Evolutionary conservation across 768 basidiomycete genomes (phyloP).

Genomic region (Lactifluus subvellereus): DNA sequence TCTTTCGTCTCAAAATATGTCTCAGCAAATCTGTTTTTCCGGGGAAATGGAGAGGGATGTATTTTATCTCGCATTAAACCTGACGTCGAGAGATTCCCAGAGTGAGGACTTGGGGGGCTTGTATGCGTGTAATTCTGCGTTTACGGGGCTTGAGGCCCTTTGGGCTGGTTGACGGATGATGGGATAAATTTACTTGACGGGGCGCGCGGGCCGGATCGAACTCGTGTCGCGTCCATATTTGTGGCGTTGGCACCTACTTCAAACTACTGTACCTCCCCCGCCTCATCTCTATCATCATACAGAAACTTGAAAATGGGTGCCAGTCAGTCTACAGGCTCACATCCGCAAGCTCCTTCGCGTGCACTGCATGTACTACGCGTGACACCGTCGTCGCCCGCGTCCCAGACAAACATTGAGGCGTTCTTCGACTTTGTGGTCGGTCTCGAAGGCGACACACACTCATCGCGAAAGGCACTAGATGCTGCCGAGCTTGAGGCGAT

Average conservation of each 20-base stretch:
- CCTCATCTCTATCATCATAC: not conserved
- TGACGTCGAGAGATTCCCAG: conserved; percentile 14
- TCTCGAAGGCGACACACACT: conserved; percentile 63
- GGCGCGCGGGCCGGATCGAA: not conserved
- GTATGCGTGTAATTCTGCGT: no score
- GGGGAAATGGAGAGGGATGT: conserved; percentile 11
- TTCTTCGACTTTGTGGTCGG: conserved; percentile 98
- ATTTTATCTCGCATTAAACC: conserved; percentile 16
- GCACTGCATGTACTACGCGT: conserved; percentile 87
- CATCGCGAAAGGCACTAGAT: conserved; percentile 52
- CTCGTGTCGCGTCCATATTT: no score
- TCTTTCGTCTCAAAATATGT: conserved; percentile 62
- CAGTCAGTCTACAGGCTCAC: conserved; percentile 53
- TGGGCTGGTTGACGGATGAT: no score
- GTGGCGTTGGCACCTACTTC: no score
- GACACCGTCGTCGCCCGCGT: conserved; percentile 84
- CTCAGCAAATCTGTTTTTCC: conserved; percentile 41
- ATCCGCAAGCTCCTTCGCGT: conserved; percentile 45
- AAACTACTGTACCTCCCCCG: not conserved
- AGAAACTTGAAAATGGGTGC: conserved; percentile 58
- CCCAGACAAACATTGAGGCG: conserved; percentile 76
- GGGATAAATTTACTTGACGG: not conserved
- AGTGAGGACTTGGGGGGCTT: not conserved
- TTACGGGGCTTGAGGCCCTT: no score
- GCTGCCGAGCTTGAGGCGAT: conserved; percentile 69